Evolutionary conservation across 2,329 filamentous ascomycete species (phyloP).

Genomic region (Pseudodiploospora longispora): DNA sequence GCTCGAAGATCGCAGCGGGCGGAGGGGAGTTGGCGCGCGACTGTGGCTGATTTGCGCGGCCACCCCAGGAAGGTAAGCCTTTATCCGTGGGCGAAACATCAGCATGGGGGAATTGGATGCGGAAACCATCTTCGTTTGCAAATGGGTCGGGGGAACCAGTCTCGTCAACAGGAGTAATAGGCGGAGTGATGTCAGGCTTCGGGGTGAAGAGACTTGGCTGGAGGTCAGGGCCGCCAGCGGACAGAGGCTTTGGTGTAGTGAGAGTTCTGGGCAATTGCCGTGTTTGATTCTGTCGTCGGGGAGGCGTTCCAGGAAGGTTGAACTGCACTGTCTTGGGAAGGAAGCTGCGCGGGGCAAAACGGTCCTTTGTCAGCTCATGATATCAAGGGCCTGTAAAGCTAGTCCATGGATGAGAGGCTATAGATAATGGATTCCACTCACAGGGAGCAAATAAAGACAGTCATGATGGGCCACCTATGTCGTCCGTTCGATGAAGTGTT

Average conservation of each 20-base stretch:
- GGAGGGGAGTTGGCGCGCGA: constrained; percentile 68
- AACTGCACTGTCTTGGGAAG: constrained; percentile 91
- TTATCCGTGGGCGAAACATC: constrained; percentile 63
- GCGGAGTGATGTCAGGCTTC: constrained; percentile 42
- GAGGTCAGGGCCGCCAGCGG: constrained; percentile 21
- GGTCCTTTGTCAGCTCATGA: constrained; percentile 6
- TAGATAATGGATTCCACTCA: constrained; percentile 16
- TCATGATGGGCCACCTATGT: constrained; percentile 22
- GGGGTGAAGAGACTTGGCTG: constrained; percentile 47
- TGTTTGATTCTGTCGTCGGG: constrained; percentile 23
- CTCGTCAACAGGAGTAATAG: constrained; percentile 47
- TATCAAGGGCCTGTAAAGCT: background rate
- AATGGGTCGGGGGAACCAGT: constrained; percentile 40
- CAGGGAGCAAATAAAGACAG: constrained; percentile 34
- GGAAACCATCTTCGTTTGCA: constrained; percentile 48
- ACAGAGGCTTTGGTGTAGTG: constrained; percentile 1
- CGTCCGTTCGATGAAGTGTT: too few relatives aligned
- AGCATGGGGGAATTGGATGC: constrained; percentile 46
- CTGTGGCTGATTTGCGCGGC: constrained; percentile 66
- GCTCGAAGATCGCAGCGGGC: constrained; percentile 67
- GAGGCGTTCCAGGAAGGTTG: constrained; percentile 51
- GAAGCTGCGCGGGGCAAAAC: constrained; percentile 50
- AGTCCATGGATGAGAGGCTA: background rate
- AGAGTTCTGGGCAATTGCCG: constrained; percentile 3
- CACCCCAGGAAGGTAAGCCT: constrained; percentile 70